These are phyloP conservation scores for Agaricales sp. DNA, from an alignment of 1,284 basidiomycete genomes.

Conservation along the genomic window DNA sequence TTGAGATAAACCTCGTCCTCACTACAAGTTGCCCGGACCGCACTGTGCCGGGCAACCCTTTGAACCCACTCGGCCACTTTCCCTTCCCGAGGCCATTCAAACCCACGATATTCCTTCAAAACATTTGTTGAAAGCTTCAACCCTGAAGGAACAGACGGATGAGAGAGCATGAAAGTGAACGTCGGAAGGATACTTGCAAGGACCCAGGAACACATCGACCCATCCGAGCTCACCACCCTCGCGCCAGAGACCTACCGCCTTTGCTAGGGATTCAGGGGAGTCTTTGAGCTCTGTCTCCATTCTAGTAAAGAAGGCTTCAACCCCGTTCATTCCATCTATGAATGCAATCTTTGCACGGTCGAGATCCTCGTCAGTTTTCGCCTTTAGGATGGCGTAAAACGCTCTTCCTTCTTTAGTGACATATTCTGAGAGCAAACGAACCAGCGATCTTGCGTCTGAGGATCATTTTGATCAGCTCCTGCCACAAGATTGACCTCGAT, in stretches of 20 bases:
- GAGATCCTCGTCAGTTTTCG: neutral
- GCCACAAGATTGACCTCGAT: no score
- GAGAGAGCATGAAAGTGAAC: neutral
- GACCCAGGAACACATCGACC: constrained; percentile 62
- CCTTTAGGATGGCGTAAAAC: neutral
- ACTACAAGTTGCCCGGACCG: constrained; percentile 62
- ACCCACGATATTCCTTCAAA: constrained; percentile 60
- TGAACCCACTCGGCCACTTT: constrained; percentile 44
- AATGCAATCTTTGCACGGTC: neutral
- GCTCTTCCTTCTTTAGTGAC: neutral
- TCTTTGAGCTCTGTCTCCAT: neutral
- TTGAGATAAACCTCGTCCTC: constrained; percentile 66
- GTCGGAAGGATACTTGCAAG: constrained; percentile 43
- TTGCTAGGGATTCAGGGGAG: constrained; percentile 20
- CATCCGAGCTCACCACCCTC: constrained; percentile 46
- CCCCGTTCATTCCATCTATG: neutral
- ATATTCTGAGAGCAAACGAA: neutral
- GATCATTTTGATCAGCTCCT: neutral
- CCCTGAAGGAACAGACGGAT: constrained; percentile 29
- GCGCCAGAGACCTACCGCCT: constrained; percentile 44
- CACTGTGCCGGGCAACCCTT: constrained; percentile 48
- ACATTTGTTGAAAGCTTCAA: constrained; percentile 54
- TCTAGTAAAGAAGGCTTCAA: neutral
- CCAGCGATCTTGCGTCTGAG: neutral
- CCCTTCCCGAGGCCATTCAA: constrained; percentile 33